Conservation (phyloP, 2,329 filamentous ascomycete species). For the Aspergillus pseudoglaucus region DNA sequence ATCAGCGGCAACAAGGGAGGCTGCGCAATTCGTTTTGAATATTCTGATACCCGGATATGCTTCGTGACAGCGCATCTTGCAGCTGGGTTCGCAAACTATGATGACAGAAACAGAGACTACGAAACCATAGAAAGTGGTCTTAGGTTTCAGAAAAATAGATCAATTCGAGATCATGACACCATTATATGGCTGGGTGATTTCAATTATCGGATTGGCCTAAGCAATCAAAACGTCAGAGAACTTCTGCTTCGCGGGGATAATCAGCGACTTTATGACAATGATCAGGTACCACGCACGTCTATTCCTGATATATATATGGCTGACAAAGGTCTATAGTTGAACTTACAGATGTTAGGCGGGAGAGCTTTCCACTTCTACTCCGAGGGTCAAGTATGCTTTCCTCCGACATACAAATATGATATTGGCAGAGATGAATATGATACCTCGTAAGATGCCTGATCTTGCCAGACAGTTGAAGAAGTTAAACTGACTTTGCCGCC, state of each 20-base stretch:
- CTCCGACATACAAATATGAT: slow-evolving; percentile 94
- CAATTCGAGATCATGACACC: slow-evolving; percentile 85
- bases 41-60: slow-evolving; percentile 84
- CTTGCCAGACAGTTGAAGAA: not conserved
- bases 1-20: slow-evolving; percentile 98
- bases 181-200: slow-evolving; percentile 97
- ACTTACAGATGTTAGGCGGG: slow-evolving; percentile 92
- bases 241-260: slow-evolving; percentile 68
- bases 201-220: slow-evolving; percentile 90
- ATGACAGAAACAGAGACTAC: slow-evolving; percentile 92
- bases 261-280: slow-evolving; percentile 78
- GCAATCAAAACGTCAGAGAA: slow-evolving; percentile 67
- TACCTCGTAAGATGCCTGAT: slow-evolving; percentile 58
- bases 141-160: slow-evolving; percentile 81
- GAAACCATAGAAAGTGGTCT: slow-evolving; percentile 79
- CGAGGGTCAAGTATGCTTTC: slow-evolving; percentile 78
- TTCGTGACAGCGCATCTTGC: slow-evolving; percentile 96
- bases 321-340: slow-evolving; percentile 53
- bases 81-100: slow-evolving; percentile 92
- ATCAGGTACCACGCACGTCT: slow-evolving; percentile 54
- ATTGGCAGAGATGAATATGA: slow-evolving; percentile 84
- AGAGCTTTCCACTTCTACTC: slow-evolving; percentile 87
- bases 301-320: not conserved
- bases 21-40: slow-evolving; percentile 92
- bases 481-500: slow-evolving; percentile 23